Evolutionary conservation across 2,329 filamentous ascomycete species (phyloP), one percentile per base, ranked within the genome.

Genomic region (Aspergillus sp.): DNA sequence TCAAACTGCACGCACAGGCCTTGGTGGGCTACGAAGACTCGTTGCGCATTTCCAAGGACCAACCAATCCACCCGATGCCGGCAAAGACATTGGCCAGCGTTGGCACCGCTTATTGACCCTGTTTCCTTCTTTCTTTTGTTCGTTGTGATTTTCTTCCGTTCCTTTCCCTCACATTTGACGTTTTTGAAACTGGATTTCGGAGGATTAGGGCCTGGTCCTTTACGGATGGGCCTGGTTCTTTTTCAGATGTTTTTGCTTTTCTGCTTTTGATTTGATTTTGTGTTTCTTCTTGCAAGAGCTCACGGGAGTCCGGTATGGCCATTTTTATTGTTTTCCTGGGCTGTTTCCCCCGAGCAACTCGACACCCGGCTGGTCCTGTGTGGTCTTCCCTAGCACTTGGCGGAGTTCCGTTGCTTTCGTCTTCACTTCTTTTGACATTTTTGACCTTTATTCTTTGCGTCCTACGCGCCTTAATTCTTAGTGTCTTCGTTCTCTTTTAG

Each of bases 1-100:
- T 98, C 79, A 93, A 94, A 65, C 82, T 96, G 48, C 91, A 97
- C 71, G 87, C 90, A 34, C 90, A 97, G 73, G 90, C 93, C 55
- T 82, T 98, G 32, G 82, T 91, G 56, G 90, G 91, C 67, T 97
- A 95, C 63, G 89, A 96, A 65, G 91, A 96, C 66, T 68, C 65
- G 42, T 52, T 68, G 42, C 63, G 64, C 44, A 62, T 67, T 42
- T 57, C 56, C 47, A 68, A 68, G 54, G 68, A 71, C 41, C 66
- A 68, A 48, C 61, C 67, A 39, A 63, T 71, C 29, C 67, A 70
- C 40, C 63, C 66, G n/a, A 67, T 71, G 59, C 62, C 68, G 7
- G 64, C 65, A n/a, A 69, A 70, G 56, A 64, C 67, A 46, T 65
- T 71, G 42, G 67, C 66, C 36, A 68, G 66, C 54, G 63, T 70